These are phyloP conservation scores for Neltuma alba DNA, from an alignment of 306 rosid genomes.

Conservation along the genomic window DNA sequence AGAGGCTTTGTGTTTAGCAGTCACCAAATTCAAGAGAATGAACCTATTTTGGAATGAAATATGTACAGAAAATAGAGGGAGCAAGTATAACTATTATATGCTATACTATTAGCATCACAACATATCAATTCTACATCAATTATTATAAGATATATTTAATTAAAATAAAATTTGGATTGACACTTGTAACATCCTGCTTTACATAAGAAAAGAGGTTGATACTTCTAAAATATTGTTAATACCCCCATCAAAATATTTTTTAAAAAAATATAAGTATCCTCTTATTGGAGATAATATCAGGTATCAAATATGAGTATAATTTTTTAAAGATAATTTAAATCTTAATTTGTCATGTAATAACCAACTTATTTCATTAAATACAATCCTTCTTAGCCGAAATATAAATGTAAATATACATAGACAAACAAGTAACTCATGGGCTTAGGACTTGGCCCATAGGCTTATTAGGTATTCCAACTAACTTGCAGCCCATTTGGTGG, in stretches of 20 bases:
- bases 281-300: too few relatives aligned
- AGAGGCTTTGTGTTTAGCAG: too few relatives aligned
- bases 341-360: too few relatives aligned
- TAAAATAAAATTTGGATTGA: background rate
- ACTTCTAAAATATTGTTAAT: too few relatives aligned
- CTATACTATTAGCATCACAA: background rate
- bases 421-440: background rate
- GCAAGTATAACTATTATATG: background rate
- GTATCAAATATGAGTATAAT: too few relatives aligned
- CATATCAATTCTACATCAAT: background rate
- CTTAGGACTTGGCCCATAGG: background rate
- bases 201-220: background rate
- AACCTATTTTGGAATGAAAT: too few relatives aligned
- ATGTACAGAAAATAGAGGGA: background rate
- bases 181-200: background rate
- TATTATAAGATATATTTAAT: background rate
- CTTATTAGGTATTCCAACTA: background rate
- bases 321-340: too few relatives aligned
- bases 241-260: too few relatives aligned
- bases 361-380: too few relatives aligned
- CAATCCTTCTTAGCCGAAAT: too few relatives aligned
- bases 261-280: too few relatives aligned
- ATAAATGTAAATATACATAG: too few relatives aligned
- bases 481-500: background rate
- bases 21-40: background rate